phyloP scores from a whole-genome alignment of 345 rosid genomes.

The Salix koriyanagi region DNA sequence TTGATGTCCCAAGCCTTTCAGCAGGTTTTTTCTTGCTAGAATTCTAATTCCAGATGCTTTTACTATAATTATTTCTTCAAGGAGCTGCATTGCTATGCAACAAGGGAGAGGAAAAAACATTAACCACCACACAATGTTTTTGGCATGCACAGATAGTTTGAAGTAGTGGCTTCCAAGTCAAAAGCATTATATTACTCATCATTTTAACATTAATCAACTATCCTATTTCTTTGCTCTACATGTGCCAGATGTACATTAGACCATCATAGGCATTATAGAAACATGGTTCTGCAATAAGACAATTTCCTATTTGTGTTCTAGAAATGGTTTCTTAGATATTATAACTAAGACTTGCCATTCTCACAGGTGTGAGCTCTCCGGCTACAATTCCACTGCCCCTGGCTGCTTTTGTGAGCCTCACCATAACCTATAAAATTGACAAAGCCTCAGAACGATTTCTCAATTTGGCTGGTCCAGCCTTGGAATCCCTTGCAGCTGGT shows the following conservation, averaged over 20 bases:
- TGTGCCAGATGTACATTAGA: neutral
- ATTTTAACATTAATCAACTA: neutral
- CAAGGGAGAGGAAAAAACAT: neutral
- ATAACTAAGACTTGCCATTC: neutral
- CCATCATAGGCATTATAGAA: no score
- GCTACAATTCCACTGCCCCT: slow-evolving; percentile 90
- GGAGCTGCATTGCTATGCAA: neutral
- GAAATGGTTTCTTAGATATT: neutral
- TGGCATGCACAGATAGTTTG: neutral
- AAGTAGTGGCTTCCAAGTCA: neutral
- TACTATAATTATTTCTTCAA: neutral
- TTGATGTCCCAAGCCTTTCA: slow-evolving; percentile 81
- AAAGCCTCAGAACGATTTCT: slow-evolving; percentile 74
- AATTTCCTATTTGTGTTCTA: neutral
- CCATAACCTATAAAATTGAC: slow-evolving; percentile 91
- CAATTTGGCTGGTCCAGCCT: slow-evolving; percentile 65
- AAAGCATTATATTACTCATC: neutral
- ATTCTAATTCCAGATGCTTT: neutral
- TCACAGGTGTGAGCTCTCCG: slow-evolving; percentile 71
- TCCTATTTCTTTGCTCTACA: neutral
- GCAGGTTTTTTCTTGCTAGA: slow-evolving; percentile 43
- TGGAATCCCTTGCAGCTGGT: slow-evolving; percentile 74
- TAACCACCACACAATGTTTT: neutral
- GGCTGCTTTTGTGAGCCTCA: slow-evolving; percentile 90
- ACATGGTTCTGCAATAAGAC: neutral